A percentile compares a stretch with the other conserved stretches of the same genome.
phyloP scores from a whole-genome alignment of 768 basidiomycete genomes.

The Crassisporium funariophilum region DNA sequence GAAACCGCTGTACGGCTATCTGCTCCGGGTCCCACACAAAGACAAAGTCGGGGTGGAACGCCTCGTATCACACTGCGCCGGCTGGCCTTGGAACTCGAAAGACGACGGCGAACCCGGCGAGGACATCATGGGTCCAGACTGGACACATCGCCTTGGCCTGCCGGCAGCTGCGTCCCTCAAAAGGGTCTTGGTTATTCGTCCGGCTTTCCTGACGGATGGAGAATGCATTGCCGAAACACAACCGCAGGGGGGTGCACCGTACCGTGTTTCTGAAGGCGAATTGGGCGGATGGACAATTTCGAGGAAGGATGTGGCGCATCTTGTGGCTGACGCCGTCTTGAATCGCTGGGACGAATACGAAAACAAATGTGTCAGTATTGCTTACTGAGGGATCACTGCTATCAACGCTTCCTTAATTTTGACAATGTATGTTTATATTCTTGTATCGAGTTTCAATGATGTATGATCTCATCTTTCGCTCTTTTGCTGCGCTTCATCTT shows the following conservation, averaged over 20 bases:
- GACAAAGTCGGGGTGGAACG: constrained; percentile 68
- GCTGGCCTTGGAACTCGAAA: constrained; percentile 48
- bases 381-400: too few relatives aligned
- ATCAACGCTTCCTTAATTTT: too few relatives aligned
- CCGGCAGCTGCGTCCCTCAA: constrained; percentile 47
- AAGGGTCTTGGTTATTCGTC: constrained; percentile 52
- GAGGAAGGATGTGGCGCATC: constrained; percentile 66
- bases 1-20: constrained; percentile 48
- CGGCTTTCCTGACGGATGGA: constrained; percentile 63
- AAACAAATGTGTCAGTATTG: constrained; percentile 51
- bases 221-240: constrained; percentile 42
- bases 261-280: constrained; percentile 47
- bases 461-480: too few relatives aligned
- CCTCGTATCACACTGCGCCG: constrained; percentile 47
- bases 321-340: constrained; percentile 50
- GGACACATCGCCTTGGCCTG: constrained; percentile 44
- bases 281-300: constrained; percentile 55
- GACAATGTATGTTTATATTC: too few relatives aligned
- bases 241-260: constrained; percentile 31
- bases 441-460: too few relatives aligned
- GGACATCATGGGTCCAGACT: constrained; percentile 45
- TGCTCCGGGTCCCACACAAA: constrained; percentile 48
- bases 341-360: constrained; percentile 55
- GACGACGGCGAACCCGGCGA: constrained; percentile 39
- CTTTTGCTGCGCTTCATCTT: too few relatives aligned